Base-by-base conservation (phyloP, 257 asterid species). In the Solanum piurae region DNA sequence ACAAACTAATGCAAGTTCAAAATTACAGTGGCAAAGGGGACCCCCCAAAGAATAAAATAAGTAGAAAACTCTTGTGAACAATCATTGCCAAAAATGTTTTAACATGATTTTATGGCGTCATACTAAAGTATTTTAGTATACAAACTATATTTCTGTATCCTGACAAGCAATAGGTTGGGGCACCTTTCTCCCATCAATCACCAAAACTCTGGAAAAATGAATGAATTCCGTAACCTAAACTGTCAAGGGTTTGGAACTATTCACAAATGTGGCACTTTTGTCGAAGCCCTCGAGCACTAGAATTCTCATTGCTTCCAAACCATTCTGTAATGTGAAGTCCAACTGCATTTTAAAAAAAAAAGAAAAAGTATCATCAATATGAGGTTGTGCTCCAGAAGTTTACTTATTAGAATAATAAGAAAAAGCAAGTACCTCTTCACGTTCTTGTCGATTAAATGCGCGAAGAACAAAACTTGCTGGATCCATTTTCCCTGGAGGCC, bases 401-500 rank as follows among this genome's bases (percentile, higher is more conserved):
- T 21, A 37, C 52, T 21, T 75, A 77, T 21, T 72, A 85, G 18
- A 71, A 72, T 31, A 38, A 31, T 73, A 37, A 58, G 58, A 29
- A 8, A 75, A 46, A 18, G 25, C 11, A 27, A 37, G 88, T 93
- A 96, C 99, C 98, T 95, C 98, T 88, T 90, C 90, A 1, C 92
- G 94, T 90, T 97, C 99, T 85, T 96, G 95, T 91, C 86, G 93
- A 90, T 91, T 94, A 86, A 97, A 97, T 84, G 98, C 92, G 23
- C 98, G 95, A 88, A 97, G 94, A 86, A 97, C 99, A 91, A 86
- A 97, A 87, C 77, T 96, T 60, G 90, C 92, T 12, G 98, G 92
- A 82, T 95, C 94, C 99, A 94, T 96, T 91, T 94, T 96, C 79
- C 98, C 99, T 1, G 98, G 98, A 71, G 99, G 99, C 91, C 98